Evolutionary conservation across 1,284 basidiomycete species (phyloP).

Genomic region (Lentinula novae-zelandiae): DNA sequence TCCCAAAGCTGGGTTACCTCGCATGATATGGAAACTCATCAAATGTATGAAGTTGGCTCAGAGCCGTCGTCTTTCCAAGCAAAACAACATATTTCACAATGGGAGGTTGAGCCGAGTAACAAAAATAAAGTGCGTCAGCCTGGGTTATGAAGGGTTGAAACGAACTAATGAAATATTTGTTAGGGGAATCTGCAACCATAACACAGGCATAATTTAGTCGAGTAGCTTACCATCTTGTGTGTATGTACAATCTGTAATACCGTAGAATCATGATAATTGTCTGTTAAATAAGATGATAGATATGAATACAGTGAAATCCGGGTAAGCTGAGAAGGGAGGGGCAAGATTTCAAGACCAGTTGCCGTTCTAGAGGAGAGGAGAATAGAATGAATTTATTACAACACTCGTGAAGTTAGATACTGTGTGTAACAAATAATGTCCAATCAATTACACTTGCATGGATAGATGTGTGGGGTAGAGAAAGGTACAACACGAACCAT

Average conservation of each 20-base stretch:
- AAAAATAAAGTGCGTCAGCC: neutral
- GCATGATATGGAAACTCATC: neutral
- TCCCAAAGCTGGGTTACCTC: neutral
- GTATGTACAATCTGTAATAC: neutral
- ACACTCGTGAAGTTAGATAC: constrained; percentile 6
- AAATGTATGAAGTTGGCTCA: neutral
- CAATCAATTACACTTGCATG: constrained; percentile 6
- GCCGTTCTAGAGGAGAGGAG: neutral
- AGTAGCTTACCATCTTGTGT: neutral
- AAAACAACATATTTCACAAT: neutral
- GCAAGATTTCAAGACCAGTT: neutral
- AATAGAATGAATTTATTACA: constrained; percentile 14
- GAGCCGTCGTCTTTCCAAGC: neutral
- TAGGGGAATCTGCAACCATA: neutral
- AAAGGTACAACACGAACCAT: constrained; percentile 11
- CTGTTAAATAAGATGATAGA: constrained; percentile 4
- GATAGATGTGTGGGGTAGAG: neutral
- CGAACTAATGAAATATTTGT: neutral
- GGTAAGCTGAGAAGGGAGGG: neutral
- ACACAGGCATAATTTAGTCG: neutral
- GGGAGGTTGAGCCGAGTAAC: neutral
- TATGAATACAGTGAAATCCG: constrained; percentile 2
- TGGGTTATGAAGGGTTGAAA: neutral
- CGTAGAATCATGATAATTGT: neutral
- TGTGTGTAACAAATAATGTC: constrained; percentile 5